Evolutionary conservation across 2,329 filamentous ascomycete genomes (phyloP), one percentile per base, ranked within the genome.

Genomic region (Fusarium mexicanum): DNA sequence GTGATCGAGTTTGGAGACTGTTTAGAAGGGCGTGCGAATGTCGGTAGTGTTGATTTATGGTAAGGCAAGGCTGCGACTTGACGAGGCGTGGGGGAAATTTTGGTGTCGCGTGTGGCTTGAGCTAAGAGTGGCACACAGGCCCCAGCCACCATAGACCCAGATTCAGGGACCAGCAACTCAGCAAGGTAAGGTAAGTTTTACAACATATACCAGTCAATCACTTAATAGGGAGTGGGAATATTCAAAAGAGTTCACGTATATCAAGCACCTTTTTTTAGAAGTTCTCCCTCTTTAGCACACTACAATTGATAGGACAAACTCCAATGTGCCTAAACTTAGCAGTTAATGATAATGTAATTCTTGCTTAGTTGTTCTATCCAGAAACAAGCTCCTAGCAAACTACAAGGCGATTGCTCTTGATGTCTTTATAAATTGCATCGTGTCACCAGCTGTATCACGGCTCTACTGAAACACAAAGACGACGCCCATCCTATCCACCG

Each of bases 401-500:
- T 67, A 75, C 53, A 70, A 38, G 18, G 69, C 64, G 46, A 60
- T 67, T 44, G 68, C 64, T 61, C 68, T 57, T 53, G 64, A 44
- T 50, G 35, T 59, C 31, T 46, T 54, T 37, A 55, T 51, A 59
- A 64, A 65, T 47, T 72, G 65, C 41, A 33, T 46, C 24, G n/a
- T 58, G 50, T 64, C 33, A 40, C 26, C 35, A 50, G 53, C 29
- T 62, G 58, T 54, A 46, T 60, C 50, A 57, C 70, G 64, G 47
- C n/a, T 75, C 77, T 82, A 88, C 76, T 87, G 85, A 79, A 92
- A 97, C 61, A 98, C 91, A 86, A 96, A 97, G 51, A 98, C 91
- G 81, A 96, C 92, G 2, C 96, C 96, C 44, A 92, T 93, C 77
- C 96, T 88, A 85, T 99, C 96, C 61, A 93, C 95, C 75, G 93